Conservation (phyloP, 2,329 filamentous ascomycete genomes). For the Hymenoscyphus linearis region DNA sequence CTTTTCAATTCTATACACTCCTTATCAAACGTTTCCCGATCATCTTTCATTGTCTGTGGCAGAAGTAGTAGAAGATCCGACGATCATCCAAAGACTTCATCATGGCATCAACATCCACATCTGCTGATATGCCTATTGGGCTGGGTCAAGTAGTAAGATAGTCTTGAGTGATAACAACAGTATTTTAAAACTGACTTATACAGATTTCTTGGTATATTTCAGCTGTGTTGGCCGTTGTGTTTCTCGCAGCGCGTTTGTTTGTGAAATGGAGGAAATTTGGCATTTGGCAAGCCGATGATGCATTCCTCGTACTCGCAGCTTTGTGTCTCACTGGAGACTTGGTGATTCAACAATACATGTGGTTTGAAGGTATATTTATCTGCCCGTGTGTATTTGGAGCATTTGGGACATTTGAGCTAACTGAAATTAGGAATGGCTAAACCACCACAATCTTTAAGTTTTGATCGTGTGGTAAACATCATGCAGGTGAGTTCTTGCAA, state of each 20-base stretch:
- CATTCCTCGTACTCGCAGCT: slow-evolving; percentile 29
- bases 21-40: not conserved
- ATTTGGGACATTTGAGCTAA: not conserved
- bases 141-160: not conserved
- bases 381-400: slow-evolving; percentile 19
- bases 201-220: slow-evolving; percentile 17
- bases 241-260: slow-evolving; percentile 29
- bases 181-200: not conserved
- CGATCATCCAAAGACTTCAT: not conserved
- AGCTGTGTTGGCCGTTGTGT: slow-evolving; percentile 21
- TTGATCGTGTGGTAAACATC: slow-evolving; percentile 3
- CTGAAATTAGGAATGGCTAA: not conserved
- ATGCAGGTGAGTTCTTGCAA: slow-evolving; percentile 5
- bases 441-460: not conserved
- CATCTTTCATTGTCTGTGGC: not conserved
- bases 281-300: slow-evolving; percentile 30
- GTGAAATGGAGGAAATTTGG: slow-evolving; percentile 30
- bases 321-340: slow-evolving; percentile 32
- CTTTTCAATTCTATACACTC: not conserved
- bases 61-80: not conserved
- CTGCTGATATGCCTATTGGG: not conserved
- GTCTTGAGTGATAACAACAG: not conserved
- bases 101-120: not conserved
- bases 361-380: slow-evolving; percentile 25
- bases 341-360: slow-evolving; percentile 33